These are phyloP conservation scores for Naganishia vishniacii DNA, from an alignment of 768 basidiomycete species.

Conservation along the genomic window DNA sequence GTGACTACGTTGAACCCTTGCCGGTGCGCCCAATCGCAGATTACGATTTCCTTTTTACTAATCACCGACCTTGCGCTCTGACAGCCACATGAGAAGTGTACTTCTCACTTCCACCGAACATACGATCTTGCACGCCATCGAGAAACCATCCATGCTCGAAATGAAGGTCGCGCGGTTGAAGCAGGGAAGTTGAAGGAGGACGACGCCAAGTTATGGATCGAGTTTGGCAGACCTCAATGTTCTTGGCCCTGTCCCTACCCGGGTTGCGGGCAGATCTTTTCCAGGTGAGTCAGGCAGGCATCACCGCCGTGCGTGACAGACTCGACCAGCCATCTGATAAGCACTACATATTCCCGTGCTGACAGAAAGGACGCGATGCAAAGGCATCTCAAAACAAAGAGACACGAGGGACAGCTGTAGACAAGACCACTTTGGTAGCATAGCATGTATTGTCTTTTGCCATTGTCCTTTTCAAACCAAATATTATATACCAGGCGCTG, in stretches of 20 bases:
- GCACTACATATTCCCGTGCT: too few relatives aligned
- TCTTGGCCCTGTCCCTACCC: constrained; percentile 27
- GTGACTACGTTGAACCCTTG: constrained; percentile 28
- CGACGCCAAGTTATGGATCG: constrained; percentile 26
- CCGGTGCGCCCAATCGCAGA: constrained; percentile 20
- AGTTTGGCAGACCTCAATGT: constrained; percentile 27
- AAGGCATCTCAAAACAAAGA: constrained; percentile 28
- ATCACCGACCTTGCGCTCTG: too few relatives aligned
- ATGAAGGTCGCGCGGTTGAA: constrained; percentile 29
- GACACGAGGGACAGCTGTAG: constrained; percentile 7
- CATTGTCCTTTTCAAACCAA: too few relatives aligned
- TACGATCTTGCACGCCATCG: constrained; percentile 39
- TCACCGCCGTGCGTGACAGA: background rate
- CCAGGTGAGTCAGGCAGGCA: constrained; percentile 23
- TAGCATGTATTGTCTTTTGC: constrained; percentile 3
- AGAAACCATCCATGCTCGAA: constrained; percentile 39
- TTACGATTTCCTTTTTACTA: too few relatives aligned
- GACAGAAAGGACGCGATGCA: constrained; percentile 30
- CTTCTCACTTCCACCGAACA: constrained; percentile 33
- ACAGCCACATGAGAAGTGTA: constrained; percentile 25
- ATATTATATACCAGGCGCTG: too few relatives aligned
- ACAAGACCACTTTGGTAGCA: background rate
- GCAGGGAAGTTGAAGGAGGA: constrained; percentile 21
- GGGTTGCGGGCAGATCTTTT: constrained; percentile 28
- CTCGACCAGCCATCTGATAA: background rate